Base-by-base conservation (phyloP, 768 basidiomycete species). In the Mycena latifolia region DNA sequence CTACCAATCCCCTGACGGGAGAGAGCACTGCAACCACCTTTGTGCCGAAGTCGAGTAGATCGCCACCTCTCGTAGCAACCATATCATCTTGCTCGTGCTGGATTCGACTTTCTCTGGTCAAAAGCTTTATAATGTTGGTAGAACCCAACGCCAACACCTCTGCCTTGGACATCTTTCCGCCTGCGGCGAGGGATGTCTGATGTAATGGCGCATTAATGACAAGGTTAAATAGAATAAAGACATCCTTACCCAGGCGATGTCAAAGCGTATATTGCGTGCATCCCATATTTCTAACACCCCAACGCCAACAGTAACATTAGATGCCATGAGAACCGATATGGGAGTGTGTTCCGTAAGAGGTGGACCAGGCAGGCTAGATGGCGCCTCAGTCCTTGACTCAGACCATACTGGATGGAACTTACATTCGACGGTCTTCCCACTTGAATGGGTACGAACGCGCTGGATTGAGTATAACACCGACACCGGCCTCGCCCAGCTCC, bases 261-360 rank as follows among this genome's bases (percentile, higher is more conserved):
- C 94, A 69, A 95, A 92, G 15, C 91, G 86, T 11, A 90, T 83
- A 73, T 91, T 94, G 24, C 92, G 86, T 10, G 92, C 90, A 27
- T 85, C 82, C 91, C 90, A 94, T 43, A 85, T 85, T 65, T 89
- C 87, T 50, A 84, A 76, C 51, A 84, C 77, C 31, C 91, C 92
- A 51, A 94, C 74, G 11, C 88, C 92, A 39, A 94, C 89, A 8
- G 87, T 88, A 18, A 98, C 92, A 29, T 89, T 89, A 45, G 92
- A 85, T 4, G 81, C 80, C 22, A 90, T 74, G 27, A 98, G 85
- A 58, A 82, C 82, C 31, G 86, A 80, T 48, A 95, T 86, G 69
- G 77, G 84, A 39, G 77, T 85, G 54, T 83, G 73, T 43, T 77
- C 80, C 10, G 91, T 86, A 20, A 95, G 75, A 9, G 94, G 94